Evolutionary conservation across 495 filamentous ascomycete species (phyloP).

Genomic region (Bacidia gigantensis): DNA sequence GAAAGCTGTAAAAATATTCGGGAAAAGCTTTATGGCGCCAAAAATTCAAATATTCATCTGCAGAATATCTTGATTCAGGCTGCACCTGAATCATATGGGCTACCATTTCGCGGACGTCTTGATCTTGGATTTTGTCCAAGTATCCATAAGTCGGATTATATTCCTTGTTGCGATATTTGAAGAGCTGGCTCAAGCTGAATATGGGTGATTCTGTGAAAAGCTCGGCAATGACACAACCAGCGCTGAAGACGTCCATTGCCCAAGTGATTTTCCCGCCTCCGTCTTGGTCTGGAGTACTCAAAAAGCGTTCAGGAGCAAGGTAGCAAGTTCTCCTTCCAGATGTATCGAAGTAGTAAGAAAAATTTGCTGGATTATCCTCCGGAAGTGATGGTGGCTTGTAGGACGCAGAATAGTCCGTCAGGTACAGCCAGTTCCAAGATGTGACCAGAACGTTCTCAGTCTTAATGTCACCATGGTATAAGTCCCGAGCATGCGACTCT

Average conservation of each 20-base stretch:
- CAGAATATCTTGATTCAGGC: conserved; percentile 80
- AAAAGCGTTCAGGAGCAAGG: conserved; percentile 84
- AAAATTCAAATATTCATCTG: conserved; percentile 86
- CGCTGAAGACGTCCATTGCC: conserved; percentile 99
- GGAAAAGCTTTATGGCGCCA: conserved; percentile 88
- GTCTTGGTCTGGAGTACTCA: conserved; percentile 50
- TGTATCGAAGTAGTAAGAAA: conserved; percentile 94
- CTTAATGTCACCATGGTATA: conserved; percentile 98
- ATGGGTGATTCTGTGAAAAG: conserved; percentile 91
- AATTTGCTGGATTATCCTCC: conserved; percentile 93
- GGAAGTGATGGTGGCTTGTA: conserved; percentile 94
- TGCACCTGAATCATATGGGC: conserved; percentile 91
- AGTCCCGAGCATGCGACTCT: conserved; percentile 79
- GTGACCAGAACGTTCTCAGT: conserved; percentile 93
- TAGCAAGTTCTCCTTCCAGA: conserved; percentile 92
- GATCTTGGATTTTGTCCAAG: conserved; percentile 75
- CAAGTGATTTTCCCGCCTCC: conserved; percentile 58
- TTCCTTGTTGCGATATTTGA: conserved; percentile 81
- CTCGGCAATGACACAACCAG: conserved; percentile 93
- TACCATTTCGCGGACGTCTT: conserved; percentile 73
- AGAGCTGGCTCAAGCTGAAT: conserved; percentile 84
- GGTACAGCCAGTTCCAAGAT: conserved; percentile 98
- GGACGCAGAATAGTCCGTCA: conserved; percentile 86
- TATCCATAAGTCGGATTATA: conserved; percentile 76
- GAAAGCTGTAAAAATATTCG: conserved; percentile 89